phyloP scores from a whole-genome alignment of 331 rosid genomes.

The Quercus phellos region DNA sequence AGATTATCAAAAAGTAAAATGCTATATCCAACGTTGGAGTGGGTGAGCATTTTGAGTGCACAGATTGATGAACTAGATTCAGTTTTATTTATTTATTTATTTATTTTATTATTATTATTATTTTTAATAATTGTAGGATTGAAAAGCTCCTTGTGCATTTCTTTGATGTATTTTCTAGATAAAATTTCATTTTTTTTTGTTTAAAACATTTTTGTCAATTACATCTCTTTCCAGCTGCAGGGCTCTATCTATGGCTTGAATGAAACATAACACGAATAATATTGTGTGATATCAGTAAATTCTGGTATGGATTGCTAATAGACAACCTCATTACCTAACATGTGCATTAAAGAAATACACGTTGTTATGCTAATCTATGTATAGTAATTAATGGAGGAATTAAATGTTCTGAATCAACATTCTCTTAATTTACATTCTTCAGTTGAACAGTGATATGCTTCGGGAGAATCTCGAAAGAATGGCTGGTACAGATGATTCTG shows the following conservation, averaged over 20 bases:
- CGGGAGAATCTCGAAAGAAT: slow-evolving; percentile 79
- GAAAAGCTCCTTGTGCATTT: neutral
- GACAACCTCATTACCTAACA: no score
- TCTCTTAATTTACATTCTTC: slow-evolving; percentile 18
- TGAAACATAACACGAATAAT: neutral
- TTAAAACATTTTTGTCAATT: neutral
- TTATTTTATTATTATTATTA: no score
- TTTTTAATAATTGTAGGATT: neutral
- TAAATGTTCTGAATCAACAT: slow-evolving; percentile 9
- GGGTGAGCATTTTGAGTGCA: neutral
- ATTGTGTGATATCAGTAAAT: neutral
- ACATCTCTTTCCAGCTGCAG: neutral
- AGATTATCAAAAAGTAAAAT: neutral
- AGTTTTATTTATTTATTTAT: neutral
- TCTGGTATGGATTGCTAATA: neutral
- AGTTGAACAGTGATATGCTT: slow-evolving; percentile 57
- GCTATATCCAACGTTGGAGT: neutral
- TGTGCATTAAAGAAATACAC: neutral
- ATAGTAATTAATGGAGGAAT: neutral
- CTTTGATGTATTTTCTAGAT: neutral
- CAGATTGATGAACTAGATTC: neutral
- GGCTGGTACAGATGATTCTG: slow-evolving; percentile 81
- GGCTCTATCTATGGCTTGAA: neutral
- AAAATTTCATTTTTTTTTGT: neutral
- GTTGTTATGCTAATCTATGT: neutral